Evolutionary conservation across 2,329 filamentous ascomycete species (phyloP).

Genomic region (Cadophora sp.): DNA sequence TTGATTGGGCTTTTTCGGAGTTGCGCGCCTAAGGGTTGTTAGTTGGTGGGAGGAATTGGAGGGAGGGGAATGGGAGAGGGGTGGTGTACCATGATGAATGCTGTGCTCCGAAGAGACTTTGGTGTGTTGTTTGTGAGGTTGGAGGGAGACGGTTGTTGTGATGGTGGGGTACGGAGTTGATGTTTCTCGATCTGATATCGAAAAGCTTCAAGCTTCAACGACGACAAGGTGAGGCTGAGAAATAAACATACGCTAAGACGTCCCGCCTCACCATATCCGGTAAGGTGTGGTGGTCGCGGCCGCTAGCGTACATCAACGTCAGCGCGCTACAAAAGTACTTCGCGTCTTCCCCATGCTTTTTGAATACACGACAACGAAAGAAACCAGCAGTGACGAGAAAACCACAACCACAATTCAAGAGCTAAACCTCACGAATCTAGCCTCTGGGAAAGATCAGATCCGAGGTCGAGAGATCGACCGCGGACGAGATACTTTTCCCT

Average conservation of each 20-base stretch:
- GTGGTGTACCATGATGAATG: conserved; percentile 41
- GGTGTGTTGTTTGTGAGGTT: background rate
- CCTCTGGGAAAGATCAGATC: conserved; percentile 27
- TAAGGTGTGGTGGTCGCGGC: conserved; percentile 25
- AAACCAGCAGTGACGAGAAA: conserved; percentile 46
- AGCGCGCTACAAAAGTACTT: conserved; percentile 25
- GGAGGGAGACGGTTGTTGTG: background rate
- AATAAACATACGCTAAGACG: background rate
- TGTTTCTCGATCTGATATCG: background rate
- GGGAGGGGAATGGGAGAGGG: background rate
- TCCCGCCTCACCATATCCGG: background rate
- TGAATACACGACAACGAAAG: conserved; percentile 23
- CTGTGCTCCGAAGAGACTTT: conserved; percentile 16
- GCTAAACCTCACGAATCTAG: conserved; percentile 43
- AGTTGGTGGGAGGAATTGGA: conserved; percentile 13
- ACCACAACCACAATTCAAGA: conserved; percentile 37
- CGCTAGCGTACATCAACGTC: conserved; percentile 24
- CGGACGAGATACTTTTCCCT: conserved; percentile 11
- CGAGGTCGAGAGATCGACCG: no score
- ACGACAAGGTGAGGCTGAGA: conserved; percentile 19
- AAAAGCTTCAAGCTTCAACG: conserved; percentile 20
- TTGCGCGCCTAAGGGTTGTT: conserved; percentile 76
- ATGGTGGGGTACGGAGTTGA: conserved; percentile 16
- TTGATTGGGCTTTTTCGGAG: conserved; percentile 98
- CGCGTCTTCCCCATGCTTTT: conserved; percentile 29